These are phyloP conservation scores for Backusella sp. DNA, from an alignment of 192 early-diverging fungal species.

Conservation along the genomic window DNA sequence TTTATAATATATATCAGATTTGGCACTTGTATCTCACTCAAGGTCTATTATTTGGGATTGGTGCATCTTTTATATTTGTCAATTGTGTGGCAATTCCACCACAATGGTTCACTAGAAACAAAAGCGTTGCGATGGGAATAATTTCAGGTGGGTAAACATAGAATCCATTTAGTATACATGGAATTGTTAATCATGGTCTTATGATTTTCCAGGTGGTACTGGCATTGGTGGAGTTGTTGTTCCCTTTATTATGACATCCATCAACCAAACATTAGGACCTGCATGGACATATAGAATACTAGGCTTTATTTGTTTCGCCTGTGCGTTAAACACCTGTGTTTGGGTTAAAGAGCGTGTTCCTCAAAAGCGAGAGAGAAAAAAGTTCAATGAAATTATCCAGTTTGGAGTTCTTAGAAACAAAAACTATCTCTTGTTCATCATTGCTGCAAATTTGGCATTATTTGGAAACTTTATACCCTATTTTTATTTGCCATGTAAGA, in stretches of 20 bases:
- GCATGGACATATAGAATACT: constrained; percentile 45
- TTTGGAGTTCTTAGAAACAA: constrained; percentile 19
- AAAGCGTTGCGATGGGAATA: constrained; percentile 55
- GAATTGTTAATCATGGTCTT: too few species aligned
- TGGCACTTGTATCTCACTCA: constrained; percentile 64
- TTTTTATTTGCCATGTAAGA: constrained; percentile 26
- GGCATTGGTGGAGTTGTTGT: constrained; percentile 73
- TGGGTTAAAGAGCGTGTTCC: constrained; percentile 18
- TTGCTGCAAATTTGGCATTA: constrained; percentile 16
- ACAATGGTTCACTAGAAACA: constrained; percentile 57
- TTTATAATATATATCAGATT: constrained; percentile 32
- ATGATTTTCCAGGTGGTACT: constrained; percentile 42
- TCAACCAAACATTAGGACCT: constrained; percentile 54
- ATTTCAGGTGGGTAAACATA: constrained; percentile 20
- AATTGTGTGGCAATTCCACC: constrained; percentile 39
- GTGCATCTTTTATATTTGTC: constrained; percentile 31
- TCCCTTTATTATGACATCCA: constrained; percentile 51
- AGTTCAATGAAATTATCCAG: constrained; percentile 19
- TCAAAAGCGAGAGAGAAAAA: background rate
- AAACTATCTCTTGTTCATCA: constrained; percentile 22
- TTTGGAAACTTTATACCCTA: constrained; percentile 33
- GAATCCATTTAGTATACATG: too few species aligned
- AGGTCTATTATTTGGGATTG: constrained; percentile 55
- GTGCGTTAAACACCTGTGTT: background rate
- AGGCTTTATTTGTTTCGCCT: constrained; percentile 26